Conservation (phyloP, 176 grass and related monocot genomes). For the Oropetium thomaeum region DNA sequence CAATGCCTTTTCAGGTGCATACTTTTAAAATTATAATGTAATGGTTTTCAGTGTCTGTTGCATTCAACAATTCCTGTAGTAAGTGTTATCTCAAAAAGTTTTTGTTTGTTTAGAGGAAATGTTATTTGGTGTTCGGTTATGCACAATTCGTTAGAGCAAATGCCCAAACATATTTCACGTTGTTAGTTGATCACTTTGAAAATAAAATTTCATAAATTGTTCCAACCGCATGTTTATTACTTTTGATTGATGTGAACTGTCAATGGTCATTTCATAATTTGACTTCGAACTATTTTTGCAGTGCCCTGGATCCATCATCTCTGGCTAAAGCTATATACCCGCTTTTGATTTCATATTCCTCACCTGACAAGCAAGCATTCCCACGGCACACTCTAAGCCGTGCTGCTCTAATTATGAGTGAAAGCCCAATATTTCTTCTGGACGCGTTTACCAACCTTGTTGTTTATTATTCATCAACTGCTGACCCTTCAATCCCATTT, state of each 20-base stretch:
- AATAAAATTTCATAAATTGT: background rate
- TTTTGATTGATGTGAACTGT: background rate
- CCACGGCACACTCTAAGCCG: slow-evolving; percentile 78
- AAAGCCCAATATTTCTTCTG: slow-evolving; percentile 89
- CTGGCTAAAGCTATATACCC: slow-evolving; percentile 84
- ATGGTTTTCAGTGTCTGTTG: background rate
- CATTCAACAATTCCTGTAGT: background rate
- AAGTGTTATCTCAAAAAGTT: background rate
- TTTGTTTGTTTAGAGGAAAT: background rate
- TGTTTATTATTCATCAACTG: slow-evolving; percentile 71
- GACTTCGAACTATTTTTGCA: slow-evolving; percentile 45
- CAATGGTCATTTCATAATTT: slow-evolving; percentile 24
- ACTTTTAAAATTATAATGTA: slow-evolving; percentile 10
- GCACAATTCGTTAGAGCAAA: background rate
- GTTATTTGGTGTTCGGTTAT: background rate
- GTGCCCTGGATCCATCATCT: slow-evolving; percentile 70
- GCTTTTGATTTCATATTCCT: slow-evolving; percentile 68
- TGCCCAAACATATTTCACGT: slow-evolving; percentile 10
- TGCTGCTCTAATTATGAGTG: slow-evolving; percentile 86
- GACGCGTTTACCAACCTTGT: slow-evolving; percentile 90
- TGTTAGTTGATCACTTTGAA: background rate
- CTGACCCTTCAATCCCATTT: slow-evolving; percentile 77
- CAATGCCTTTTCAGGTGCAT: slow-evolving; percentile 97
- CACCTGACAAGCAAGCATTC: slow-evolving; percentile 88
- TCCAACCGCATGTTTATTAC: background rate